Evolutionary conservation across 768 basidiomycete genomes (phyloP).

Genomic region (Panellus pusillus): DNA sequence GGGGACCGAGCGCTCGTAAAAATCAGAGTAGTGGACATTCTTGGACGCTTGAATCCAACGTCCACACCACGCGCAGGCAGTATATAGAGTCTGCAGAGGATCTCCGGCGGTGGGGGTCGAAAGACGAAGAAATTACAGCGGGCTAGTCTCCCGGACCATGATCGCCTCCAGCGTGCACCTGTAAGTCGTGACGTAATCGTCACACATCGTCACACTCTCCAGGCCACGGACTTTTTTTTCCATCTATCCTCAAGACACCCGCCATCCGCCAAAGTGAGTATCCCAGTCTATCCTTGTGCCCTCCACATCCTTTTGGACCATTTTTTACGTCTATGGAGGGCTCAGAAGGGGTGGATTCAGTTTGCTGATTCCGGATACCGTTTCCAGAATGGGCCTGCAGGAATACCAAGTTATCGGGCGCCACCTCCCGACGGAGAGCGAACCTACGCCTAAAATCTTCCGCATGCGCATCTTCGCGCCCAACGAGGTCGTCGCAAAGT

Average conservation of each 20-base stretch:
- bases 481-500: slow-evolving; percentile 98
- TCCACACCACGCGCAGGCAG: too few species aligned
- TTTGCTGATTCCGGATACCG: slow-evolving; percentile 8
- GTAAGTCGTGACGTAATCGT: too few species aligned
- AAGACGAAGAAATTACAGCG: too few species aligned
- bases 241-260: slow-evolving; percentile 8
- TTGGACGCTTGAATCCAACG: too few species aligned
- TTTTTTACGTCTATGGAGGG: not conserved
- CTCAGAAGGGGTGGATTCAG: slow-evolving; percentile 5
- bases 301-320: not conserved
- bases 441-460: slow-evolving; percentile 97
- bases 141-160: too few species aligned
- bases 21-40: too few species aligned
- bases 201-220: too few species aligned
- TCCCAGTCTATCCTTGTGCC: not conserved
- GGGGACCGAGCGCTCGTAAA: too few species aligned
- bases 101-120: too few species aligned
- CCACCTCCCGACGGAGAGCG: slow-evolving; percentile 90
- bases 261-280: slow-evolving; percentile 9
- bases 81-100: too few species aligned
- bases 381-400: slow-evolving; percentile 67
- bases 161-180: too few species aligned
- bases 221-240: not conserved
- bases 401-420: slow-evolving; percentile 99
- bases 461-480: slow-evolving; percentile 99